These are phyloP conservation scores for Agapanthus africanus DNA, from an alignment of 106 monocot genomes.

Conservation along the genomic window DNA sequence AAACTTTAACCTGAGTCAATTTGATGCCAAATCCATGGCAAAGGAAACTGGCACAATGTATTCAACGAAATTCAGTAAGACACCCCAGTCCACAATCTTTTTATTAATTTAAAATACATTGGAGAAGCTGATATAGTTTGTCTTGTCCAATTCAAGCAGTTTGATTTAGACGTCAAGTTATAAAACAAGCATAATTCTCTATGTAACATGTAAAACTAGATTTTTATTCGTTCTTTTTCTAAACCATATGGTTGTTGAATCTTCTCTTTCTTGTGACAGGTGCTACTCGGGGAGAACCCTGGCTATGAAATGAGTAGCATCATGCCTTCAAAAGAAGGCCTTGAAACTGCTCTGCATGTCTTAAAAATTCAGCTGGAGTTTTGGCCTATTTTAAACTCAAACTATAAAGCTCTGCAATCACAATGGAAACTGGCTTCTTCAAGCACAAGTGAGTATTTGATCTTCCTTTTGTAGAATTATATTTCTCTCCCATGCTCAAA, in stretches of 20 bases:
- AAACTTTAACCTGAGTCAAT: neutral
- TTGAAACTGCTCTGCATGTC: constrained; percentile 64
- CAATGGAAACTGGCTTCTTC: constrained; percentile 22
- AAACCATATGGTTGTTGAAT: constrained; percentile 3
- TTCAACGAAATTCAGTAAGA: too few species aligned
- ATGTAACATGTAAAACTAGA: neutral
- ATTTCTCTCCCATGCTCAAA: neutral
- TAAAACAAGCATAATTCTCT: neutral
- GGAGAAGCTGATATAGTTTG: too few species aligned
- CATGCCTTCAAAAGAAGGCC: constrained; percentile 46
- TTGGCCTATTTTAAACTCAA: constrained; percentile 60
- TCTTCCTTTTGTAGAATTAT: too few species aligned
- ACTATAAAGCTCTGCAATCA: constrained; percentile 21
- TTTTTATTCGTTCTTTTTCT: constrained; percentile 1
- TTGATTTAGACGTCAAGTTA: neutral
- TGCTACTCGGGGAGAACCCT: constrained; percentile 67
- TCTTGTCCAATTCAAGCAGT: neutral
- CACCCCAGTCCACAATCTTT: too few species aligned
- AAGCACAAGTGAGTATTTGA: constrained; percentile 43
- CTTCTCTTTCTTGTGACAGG: constrained; percentile 27
- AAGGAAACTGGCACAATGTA: too few species aligned
- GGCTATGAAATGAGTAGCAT: constrained; percentile 17
- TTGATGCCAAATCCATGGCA: too few species aligned
- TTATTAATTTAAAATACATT: too few species aligned
- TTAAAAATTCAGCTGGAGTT: constrained; percentile 59